Base-by-base conservation (phyloP, 1,284 basidiomycete genomes). In the Laetiporus sulphureus region DNA sequence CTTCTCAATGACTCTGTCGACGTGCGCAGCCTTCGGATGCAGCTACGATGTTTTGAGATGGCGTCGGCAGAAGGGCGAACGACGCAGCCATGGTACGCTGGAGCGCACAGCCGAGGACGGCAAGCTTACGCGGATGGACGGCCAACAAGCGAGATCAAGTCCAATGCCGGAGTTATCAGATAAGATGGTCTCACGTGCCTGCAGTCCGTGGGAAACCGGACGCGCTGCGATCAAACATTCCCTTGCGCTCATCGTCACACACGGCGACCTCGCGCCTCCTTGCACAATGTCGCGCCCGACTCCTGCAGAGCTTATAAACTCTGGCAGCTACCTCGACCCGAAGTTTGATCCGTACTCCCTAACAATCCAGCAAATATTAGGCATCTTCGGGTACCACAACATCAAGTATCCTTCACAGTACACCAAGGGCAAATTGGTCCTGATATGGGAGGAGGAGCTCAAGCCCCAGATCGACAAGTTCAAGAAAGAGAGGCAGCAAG, bases 401-500 rank as follows among this genome's bases (percentile, higher is more conserved):
- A 69, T 95, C 54, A 68, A 71, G 23, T 90, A 85, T 63, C 79
- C 87, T 5, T 76, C 82, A 3, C 79, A 80, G 1, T 84, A 88
- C 54, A 90, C 88, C 48, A 98, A 98, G 64, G 71, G 82, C 5
- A 91, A 90, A 54, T 77, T 98, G 19, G 75, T 97, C 8, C 70
- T 79, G 30, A 66, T 83, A 3, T 98, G 93, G 64, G 79, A 91
- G 45, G 71, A 81, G 25, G 72, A 90, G 61, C 75, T 97, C 52
- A 79, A 75, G 53, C 67, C 79, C 6, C 75, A 76, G 42, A 69
- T 75, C 4, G 58, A 63, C 15, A 81, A 79, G 52, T 64, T 85
- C 40, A 78, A 77, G 59, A 81, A 76, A 50, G 80, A 89, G 48
- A 68, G 79, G 33, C 48, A 80, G 39, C 76, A 79, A 64, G 73